A percentile compares a stretch with the other conserved stretches of the same genome.
These are phyloP conservation scores for Emmonsia crescens DNA, from an alignment of 2,329 filamentous ascomycete genomes.

Conservation along the genomic window DNA sequence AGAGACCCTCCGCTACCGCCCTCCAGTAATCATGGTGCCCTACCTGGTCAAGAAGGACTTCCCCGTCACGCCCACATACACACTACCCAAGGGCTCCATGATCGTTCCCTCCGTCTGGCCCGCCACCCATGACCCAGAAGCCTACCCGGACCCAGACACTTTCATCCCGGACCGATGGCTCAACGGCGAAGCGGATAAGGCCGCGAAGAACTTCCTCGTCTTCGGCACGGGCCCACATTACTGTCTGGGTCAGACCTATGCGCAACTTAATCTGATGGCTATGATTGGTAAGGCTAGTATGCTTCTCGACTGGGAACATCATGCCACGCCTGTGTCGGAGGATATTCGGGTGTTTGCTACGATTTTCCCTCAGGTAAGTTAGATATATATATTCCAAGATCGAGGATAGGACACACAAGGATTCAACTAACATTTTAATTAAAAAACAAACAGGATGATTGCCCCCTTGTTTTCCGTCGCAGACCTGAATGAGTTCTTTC, in stretches of 20 bases:
- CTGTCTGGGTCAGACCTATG: conserved; percentile 89
- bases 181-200: conserved; percentile 74
- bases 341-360: conserved; percentile 98
- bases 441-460: conserved; percentile 1
- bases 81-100: conserved; percentile 92
- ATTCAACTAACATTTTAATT: background rate
- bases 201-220: conserved; percentile 93
- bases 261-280: conserved; percentile 74
- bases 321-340: conserved; percentile 71
- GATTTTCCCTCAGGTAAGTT: conserved; percentile 84
- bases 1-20: conserved; percentile 84
- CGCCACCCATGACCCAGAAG: conserved; percentile 81
- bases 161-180: conserved; percentile 92
- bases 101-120: conserved; percentile 85
- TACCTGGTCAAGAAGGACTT: conserved; percentile 93
- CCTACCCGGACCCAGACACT: conserved; percentile 77
- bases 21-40: conserved; percentile 93
- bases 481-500: conserved; percentile 11
- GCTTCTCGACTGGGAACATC: conserved; percentile 80
- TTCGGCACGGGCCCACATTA: conserved; percentile 95
- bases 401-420: background rate
- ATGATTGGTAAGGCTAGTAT: conserved; percentile 86
- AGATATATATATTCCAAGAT: background rate
- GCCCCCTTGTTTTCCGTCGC: conserved; percentile 4
- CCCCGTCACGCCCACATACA: conserved; percentile 77